Evolutionary conservation across 176 grass and related monocot species (phyloP), one percentile per base, ranked within the genome.

Genomic region (Aegilops speltoides): DNA sequence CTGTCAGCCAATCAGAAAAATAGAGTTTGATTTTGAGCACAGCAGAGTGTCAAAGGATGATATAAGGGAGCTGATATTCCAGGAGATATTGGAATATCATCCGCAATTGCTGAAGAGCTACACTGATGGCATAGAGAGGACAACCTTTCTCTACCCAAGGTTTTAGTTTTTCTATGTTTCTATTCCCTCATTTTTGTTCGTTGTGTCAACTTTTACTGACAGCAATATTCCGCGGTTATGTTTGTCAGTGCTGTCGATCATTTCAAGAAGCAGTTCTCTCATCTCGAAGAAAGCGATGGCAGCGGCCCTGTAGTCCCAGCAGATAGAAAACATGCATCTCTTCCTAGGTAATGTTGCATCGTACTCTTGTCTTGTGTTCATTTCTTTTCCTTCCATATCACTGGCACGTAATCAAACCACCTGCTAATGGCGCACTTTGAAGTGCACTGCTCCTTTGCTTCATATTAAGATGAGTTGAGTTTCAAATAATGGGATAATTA

Each of bases 71-170:
- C 89, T 98, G 43, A 98, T 98, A 83, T 98, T 98, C 76, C 88
- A 78, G 13, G 97, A 98, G 80, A 98, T 94, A 92, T 73, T 98
- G 89, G 97, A 98, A 76, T 98, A 98, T 86, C 97, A 98, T 80
- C 94, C 97, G 0, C 97, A 96, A 48, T 84, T 98, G 85, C 90
- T 88, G 32, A 96, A 91, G 78, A 91, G 94, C 66, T 96, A 98
- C 46, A 83, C 80, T 23, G 94, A 91, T 50, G 97, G 97, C 91
- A 96, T 87, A 48, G 92, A 98, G 82, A 96, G 87, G 86, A 85
- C 97, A 73, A 98, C 79, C 34, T 96, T 98, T 85, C 90, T 98
- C 64, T 98, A 98, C 88, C 97, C 97, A 84, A 98, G 97, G 97
- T 98, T 76, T 91, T 87, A 71, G 26, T 56, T 67, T 89, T 84